Evolutionary conservation across 108 stramenopile species (phyloP).

Genomic region (Cyclotella kingstonii): DNA sequence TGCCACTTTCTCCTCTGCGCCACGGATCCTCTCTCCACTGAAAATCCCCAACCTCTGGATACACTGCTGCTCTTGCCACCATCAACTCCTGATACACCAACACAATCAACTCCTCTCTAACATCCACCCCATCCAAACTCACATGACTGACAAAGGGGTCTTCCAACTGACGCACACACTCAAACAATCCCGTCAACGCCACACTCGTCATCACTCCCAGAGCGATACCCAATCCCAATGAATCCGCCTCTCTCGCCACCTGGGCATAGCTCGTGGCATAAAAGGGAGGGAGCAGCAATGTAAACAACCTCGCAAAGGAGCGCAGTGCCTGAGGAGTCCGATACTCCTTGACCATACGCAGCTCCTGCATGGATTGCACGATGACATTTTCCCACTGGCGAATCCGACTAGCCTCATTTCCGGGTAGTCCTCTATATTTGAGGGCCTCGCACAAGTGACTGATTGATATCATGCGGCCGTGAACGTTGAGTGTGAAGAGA

Average conservation of each 20-base stretch:
- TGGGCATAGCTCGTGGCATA: constrained; percentile 66
- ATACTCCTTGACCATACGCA: constrained; percentile 59
- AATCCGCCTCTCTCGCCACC: constrained; percentile 59
- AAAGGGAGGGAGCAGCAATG: constrained; percentile 52
- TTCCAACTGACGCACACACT: constrained; percentile 39
- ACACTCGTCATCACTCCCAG: constrained; percentile 62
- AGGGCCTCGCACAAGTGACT: constrained; percentile 39
- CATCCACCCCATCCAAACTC: constrained; percentile 66
- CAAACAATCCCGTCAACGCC: constrained; percentile 39
- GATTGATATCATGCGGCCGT: constrained; percentile 45
- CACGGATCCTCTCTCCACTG: constrained; percentile 15
- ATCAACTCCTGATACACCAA: constrained; percentile 47
- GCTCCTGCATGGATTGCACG: constrained; percentile 39
- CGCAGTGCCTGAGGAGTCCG: constrained; percentile 63
- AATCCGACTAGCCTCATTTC: constrained; percentile 46
- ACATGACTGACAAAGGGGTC: constrained; percentile 49
- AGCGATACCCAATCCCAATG: constrained; percentile 54
- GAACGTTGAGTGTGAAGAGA: constrained; percentile 39
- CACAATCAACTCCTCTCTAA: constrained; percentile 45
- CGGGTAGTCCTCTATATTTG: constrained; percentile 48
- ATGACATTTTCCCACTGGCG: constrained; percentile 59
- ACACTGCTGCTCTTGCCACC: constrained; percentile 31
- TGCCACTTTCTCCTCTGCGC: background rate
- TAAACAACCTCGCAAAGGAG: constrained; percentile 55
- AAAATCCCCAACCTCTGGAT: constrained; percentile 40